These are phyloP conservation scores for Takashimella koratensis DNA, from an alignment of 1,284 basidiomycete genomes.

Conservation along the genomic window DNA sequence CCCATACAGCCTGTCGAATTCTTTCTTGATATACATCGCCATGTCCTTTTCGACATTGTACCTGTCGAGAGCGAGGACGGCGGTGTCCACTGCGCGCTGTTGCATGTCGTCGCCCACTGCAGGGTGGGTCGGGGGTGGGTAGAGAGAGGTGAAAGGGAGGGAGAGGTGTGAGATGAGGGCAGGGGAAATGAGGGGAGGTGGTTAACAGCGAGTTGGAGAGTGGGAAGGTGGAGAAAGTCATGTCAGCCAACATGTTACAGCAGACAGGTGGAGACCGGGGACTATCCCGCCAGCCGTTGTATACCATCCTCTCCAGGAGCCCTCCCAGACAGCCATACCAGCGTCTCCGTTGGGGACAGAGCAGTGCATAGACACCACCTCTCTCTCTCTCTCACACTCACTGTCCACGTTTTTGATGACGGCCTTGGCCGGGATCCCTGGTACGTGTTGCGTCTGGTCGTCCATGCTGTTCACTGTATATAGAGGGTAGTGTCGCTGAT, in stretches of 20 bases:
- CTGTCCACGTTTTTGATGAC: constrained; percentile 95
- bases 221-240: neutral
- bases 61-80: constrained; percentile 77
- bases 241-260: neutral
- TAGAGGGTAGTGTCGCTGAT: too few relatives aligned
- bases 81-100: constrained; percentile 82
- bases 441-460: neutral
- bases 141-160: neutral
- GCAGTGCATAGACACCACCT: neutral
- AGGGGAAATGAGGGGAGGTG: neutral
- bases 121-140: neutral
- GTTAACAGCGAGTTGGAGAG: neutral
- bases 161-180: too few relatives aligned
- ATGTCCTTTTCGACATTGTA: constrained; percentile 97
- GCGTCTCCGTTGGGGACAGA: too few relatives aligned
- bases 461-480: too few relatives aligned
- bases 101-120: constrained; percentile 91
- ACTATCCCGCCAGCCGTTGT: too few relatives aligned
- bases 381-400: constrained; percentile 17
- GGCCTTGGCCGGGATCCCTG: constrained; percentile 55
- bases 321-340: too few relatives aligned
- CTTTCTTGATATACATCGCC: constrained; percentile 95
- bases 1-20: constrained; percentile 86
- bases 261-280: too few relatives aligned
- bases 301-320: too few relatives aligned